Evolutionary conservation across 2,329 filamentous ascomycete species (phyloP), one percentile per base, ranked within the genome.

Genomic region (Plenodomus biglobosus): DNA sequence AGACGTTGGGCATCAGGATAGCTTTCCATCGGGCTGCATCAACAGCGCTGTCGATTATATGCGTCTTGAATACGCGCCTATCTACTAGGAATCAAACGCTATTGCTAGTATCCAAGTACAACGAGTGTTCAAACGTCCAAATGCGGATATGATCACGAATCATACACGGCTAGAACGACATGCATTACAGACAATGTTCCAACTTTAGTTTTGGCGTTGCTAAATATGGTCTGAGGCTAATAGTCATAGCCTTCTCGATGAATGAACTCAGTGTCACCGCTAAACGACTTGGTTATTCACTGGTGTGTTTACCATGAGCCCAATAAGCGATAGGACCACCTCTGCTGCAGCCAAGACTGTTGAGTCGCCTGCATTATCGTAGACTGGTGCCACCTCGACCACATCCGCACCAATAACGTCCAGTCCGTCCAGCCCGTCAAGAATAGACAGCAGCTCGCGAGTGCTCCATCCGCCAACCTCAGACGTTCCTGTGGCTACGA

Each of bases 381-480:
- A 85, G 2, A 82, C 76, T 1, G 83, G 82, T 20, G 82, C 79
- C 21, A 85, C 82, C 62, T 85, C 83, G 27, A 85, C 82, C 76
- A 85, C 76, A 67, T 85, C 83, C 6, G 79, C 82, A 2, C 81
- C 81, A 22, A 85, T 73, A 16, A 85, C 74, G 42, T 83, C 77
- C 40, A 85, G 55, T 0, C 81, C 81, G 35, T 74, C 74, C n/a
- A 85, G 71, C 1, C 81, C 81, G 55, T 83, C 80, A 18, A 85
- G 66, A 48, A 85, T 80, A 0, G 79, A 80, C 35, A 83, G 66
- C 19, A 85, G 66, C 57, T 85, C 82, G 32, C 83, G 75, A 0
- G 81, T 84, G 0, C 76, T 78, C 82, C 82, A 85, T 2, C 82
- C 83, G 38, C 82, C 82, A 1, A 81, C 80, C 61, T 85, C 83